Percentiles rank a stretch among this genome's conserved stretches.
These are phyloP conservation scores for Penicillium egyptiacum DNA, from an alignment of 495 filamentous ascomycete species.

Conservation along the genomic window DNA sequence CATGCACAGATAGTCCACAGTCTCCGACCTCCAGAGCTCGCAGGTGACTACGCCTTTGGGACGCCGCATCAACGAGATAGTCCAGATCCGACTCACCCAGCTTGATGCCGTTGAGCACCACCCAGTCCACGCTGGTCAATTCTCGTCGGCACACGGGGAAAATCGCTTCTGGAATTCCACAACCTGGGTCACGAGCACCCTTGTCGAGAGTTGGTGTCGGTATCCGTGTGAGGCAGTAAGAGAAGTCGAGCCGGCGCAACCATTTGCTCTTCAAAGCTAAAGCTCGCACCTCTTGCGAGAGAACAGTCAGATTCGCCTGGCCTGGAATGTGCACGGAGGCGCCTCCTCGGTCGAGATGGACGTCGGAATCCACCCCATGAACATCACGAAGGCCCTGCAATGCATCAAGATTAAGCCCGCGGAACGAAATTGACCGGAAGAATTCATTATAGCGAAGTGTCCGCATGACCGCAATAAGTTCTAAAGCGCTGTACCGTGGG, in stretches of 20 bases:
- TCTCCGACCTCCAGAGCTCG: conserved; percentile 79
- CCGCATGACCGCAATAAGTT: conserved; percentile 82
- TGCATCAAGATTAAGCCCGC: conserved; percentile 66
- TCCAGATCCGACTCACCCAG: conserved; percentile 81
- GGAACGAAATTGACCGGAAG: conserved; percentile 83
- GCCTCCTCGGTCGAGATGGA: conserved; percentile 57
- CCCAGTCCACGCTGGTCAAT: conserved; percentile 76
- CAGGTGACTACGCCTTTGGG: conserved; percentile 62
- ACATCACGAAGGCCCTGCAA: conserved; percentile 62
- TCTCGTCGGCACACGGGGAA: conserved; percentile 72
- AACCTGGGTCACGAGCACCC: conserved; percentile 62
- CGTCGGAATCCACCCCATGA: conserved; percentile 64
- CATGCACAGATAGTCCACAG: conserved; percentile 64
- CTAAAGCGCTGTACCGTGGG: conserved; percentile 64
- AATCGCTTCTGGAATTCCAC: conserved; percentile 76
- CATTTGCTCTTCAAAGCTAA: conserved; percentile 66
- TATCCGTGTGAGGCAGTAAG: conserved; percentile 52
- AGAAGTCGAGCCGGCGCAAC: conserved; percentile 65
- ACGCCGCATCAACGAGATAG: conserved; percentile 66
- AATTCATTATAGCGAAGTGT: conserved; percentile 90
- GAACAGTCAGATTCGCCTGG: conserved; percentile 57
- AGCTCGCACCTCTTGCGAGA: conserved; percentile 73
- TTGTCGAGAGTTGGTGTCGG: conserved; percentile 52
- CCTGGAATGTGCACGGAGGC: conserved; percentile 57
- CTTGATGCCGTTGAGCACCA: conserved; percentile 78